Evolutionary conservation across 2,329 filamentous ascomycete genomes (phyloP).

Genomic region (Ophiostoma populinum): DNA sequence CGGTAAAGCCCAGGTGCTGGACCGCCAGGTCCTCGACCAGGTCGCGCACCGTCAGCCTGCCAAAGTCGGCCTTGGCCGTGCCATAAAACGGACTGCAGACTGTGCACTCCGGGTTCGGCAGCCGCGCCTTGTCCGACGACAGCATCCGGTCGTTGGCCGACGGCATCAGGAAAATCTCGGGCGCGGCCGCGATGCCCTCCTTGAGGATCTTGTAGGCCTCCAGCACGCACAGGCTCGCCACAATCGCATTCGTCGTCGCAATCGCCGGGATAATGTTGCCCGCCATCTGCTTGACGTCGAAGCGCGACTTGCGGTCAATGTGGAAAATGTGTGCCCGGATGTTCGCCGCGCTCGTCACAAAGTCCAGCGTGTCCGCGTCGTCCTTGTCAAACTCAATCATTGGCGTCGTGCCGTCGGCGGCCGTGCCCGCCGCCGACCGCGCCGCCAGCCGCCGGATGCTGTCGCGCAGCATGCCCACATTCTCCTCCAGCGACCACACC

Average conservation of each 20-base stretch:
- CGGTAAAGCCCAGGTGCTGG: conserved; percentile 54
- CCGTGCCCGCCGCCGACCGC: conserved; percentile 31
- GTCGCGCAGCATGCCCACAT: conserved; percentile 70
- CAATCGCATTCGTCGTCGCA: conserved; percentile 93
- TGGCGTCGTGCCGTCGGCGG: conserved; percentile 39
- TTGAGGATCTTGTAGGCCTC: conserved; percentile 82
- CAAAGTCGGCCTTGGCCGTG: conserved; percentile 44
- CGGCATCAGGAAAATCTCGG: conserved; percentile 60
- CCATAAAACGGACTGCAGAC: conserved; percentile 64
- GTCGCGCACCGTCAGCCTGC: conserved; percentile 58
- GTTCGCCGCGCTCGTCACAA: conserved; percentile 81
- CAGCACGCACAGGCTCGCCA: conserved; percentile 78
- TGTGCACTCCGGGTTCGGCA: conserved; percentile 66
- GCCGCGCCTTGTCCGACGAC: conserved; percentile 35
- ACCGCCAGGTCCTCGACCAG: conserved; percentile 62
- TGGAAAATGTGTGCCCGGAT: conserved; percentile 77
- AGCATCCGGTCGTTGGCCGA: conserved; percentile 40
- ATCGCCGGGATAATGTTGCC: conserved; percentile 98
- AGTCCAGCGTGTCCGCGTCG: conserved; percentile 85
- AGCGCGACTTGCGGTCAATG: conserved; percentile 76
- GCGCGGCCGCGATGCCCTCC: conserved; percentile 13
- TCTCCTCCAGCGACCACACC: conserved; percentile 69
- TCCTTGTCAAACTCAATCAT: conserved; percentile 90
- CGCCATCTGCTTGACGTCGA: conserved; percentile 97
- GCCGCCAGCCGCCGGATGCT: conserved; percentile 63